Percentiles rank a stretch among this genome's conserved stretches.
Conservation (phyloP, 768 basidiomycete genomes). For the Pleurotus djamor region DNA sequence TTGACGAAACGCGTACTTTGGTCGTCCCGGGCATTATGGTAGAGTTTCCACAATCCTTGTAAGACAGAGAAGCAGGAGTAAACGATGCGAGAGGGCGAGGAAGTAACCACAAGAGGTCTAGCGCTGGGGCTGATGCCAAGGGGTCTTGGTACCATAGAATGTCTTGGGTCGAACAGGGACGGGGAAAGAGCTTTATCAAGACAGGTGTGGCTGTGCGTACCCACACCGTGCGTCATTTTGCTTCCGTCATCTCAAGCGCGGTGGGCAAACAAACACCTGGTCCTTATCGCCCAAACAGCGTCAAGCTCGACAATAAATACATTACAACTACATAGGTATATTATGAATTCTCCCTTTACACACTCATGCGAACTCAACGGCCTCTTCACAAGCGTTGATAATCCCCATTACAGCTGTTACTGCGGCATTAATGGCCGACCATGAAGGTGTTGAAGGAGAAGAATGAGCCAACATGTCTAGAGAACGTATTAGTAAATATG, state of each 20-base stretch:
- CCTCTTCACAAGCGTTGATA: conserved; percentile 45
- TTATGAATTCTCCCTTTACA: not conserved
- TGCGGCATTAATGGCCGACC: conserved; percentile 43
- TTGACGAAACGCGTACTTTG: not conserved
- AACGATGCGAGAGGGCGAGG: not conserved
- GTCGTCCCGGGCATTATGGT: not conserved
- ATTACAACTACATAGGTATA: not conserved
- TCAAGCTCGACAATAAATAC: not conserved
- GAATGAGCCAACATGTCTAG: conserved; percentile 25
- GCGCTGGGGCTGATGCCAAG: not conserved
- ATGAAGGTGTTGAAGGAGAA: conserved; percentile 29
- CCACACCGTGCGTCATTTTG: not conserved
- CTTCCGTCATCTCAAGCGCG: not conserved
- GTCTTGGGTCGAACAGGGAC: not conserved
- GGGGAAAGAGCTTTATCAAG: not conserved
- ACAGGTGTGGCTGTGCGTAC: not conserved
- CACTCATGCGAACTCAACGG: conserved; percentile 27
- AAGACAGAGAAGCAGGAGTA: conserved; percentile 3
- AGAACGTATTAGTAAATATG: not conserved
- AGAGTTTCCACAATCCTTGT: conserved; percentile 2
- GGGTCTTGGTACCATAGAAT: conserved; percentile 5
- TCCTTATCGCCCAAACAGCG: not conserved
- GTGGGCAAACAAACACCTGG: not conserved
- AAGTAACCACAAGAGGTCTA: not conserved
- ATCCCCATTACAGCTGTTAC: conserved; percentile 43